Conservation (phyloP, 257 asterid species). For the Solanum piurae region DNA sequence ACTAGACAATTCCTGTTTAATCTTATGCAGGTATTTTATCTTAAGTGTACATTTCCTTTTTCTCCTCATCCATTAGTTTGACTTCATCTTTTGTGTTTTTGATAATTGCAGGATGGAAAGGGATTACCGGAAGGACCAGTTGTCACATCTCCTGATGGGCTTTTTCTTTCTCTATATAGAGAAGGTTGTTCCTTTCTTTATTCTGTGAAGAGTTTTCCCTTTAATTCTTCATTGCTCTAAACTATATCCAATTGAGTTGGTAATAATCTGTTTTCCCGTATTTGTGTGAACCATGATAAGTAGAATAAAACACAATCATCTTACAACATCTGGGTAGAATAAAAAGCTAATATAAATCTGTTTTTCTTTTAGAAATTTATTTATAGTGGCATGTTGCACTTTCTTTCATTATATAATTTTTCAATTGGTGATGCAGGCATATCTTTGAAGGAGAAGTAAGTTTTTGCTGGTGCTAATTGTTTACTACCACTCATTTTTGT, state of each 20-base stretch:
- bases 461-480: not conserved
- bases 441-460: not conserved
- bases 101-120: constrained; percentile 50
- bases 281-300: not conserved
- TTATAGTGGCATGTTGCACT: not conserved
- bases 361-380: not conserved
- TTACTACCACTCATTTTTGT: not conserved
- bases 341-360: not conserved
- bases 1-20: constrained; percentile 60
- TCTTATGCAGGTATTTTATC: constrained; percentile 49
- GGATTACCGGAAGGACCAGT: constrained; percentile 79
- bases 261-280: not conserved
- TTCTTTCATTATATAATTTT: not conserved
- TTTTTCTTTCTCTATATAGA: constrained; percentile 68
- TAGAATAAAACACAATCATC: not conserved
- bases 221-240: not conserved
- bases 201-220: not conserved
- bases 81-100: not conserved
- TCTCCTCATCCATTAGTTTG: not conserved
- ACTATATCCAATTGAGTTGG: not conserved
- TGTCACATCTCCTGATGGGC: constrained; percentile 74
- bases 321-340: not conserved
- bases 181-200: constrained; percentile 40
- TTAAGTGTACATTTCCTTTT: not conserved
- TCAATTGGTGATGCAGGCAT: not conserved